These are phyloP conservation scores for Pisolithus tinctorius DNA, from an alignment of 768 basidiomycete genomes.

Conservation along the genomic window DNA sequence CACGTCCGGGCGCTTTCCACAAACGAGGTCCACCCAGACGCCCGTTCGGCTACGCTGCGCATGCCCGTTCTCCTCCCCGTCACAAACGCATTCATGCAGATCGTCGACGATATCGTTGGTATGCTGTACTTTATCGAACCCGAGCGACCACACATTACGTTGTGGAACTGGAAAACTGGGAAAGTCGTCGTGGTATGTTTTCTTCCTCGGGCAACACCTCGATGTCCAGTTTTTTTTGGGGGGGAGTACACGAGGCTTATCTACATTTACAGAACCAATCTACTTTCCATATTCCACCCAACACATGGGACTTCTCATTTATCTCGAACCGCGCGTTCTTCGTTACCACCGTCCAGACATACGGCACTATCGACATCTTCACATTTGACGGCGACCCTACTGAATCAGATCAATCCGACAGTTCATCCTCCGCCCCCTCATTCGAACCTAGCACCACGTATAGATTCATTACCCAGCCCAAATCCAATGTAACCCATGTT, in stretches of 20 bases:
- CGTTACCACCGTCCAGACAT: slow-evolving; percentile 27
- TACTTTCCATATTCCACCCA: slow-evolving; percentile 14
- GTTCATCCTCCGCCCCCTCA: too few relatives aligned
- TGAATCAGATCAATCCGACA: too few relatives aligned
- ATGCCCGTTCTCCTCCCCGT: slow-evolving; percentile 17
- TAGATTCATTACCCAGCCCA: background rate
- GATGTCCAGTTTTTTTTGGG: background rate
- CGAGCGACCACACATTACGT: slow-evolving; percentile 17
- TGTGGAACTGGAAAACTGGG: slow-evolving; percentile 50
- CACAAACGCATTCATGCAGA: slow-evolving; percentile 37
- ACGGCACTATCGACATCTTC: slow-evolving; percentile 39
- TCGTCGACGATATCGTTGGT: slow-evolving; percentile 49
- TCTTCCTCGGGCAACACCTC: background rate
- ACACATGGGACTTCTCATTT: slow-evolving; percentile 41
- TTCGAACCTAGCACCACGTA: background rate
- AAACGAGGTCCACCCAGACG: slow-evolving; percentile 36
- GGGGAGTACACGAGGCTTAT: background rate
- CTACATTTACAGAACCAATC: background rate
- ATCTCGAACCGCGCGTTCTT: slow-evolving; percentile 38
- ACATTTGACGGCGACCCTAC: slow-evolving; percentile 24
- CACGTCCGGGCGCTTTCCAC: slow-evolving; percentile 40
- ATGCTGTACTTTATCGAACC: slow-evolving; percentile 34
- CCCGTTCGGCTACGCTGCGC: slow-evolving; percentile 24
- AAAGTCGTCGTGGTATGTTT: slow-evolving; percentile 35
- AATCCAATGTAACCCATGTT: slow-evolving; percentile 10